These are phyloP conservation scores for Paxillus ammoniavirescens DNA, from an alignment of 768 basidiomycete species.

Conservation along the genomic window DNA sequence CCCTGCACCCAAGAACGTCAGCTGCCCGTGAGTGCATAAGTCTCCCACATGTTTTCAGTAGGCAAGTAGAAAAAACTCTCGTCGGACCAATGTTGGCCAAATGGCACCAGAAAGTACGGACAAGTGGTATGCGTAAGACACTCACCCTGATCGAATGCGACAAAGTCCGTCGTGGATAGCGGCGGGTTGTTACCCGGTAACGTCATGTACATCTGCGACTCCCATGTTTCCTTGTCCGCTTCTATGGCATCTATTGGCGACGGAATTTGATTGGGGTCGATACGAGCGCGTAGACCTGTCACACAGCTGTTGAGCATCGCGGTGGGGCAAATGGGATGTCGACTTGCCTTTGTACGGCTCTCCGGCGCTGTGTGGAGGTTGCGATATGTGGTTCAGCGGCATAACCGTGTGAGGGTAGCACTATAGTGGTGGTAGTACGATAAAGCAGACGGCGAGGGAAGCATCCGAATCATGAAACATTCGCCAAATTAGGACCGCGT, in stretches of 20 bases:
- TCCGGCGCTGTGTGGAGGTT: conserved; percentile 61
- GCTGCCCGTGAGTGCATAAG: conserved; percentile 1
- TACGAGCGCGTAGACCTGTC: conserved; percentile 72
- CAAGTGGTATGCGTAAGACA: not conserved
- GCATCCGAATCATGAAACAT: not conserved
- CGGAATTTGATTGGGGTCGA: conserved; percentile 90
- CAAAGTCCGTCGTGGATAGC: conserved; percentile 81
- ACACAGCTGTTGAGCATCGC: conserved; percentile 5
- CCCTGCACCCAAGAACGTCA: conserved; percentile 40
- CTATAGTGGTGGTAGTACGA: not conserved
- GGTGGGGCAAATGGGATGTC: not conserved
- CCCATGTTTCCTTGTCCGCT: conserved; percentile 76
- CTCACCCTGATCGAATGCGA: conserved; percentile 88
- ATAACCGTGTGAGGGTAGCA: conserved; percentile 5
- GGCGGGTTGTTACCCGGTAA: conserved; percentile 67
- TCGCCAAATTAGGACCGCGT: conserved; percentile 12
- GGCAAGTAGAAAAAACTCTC: not conserved
- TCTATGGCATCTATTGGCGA: conserved; percentile 82
- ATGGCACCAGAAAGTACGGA: not conserved
- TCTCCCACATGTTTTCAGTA: not conserved
- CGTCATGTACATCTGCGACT: conserved; percentile 65
- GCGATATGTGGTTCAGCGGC: conserved; percentile 42
- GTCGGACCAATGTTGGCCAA: not conserved
- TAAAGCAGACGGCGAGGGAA: not conserved
- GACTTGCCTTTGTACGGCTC: conserved; percentile 42